phyloP scores from a whole-genome alignment of 345 rosid species.

The Citrus maxima region DNA sequence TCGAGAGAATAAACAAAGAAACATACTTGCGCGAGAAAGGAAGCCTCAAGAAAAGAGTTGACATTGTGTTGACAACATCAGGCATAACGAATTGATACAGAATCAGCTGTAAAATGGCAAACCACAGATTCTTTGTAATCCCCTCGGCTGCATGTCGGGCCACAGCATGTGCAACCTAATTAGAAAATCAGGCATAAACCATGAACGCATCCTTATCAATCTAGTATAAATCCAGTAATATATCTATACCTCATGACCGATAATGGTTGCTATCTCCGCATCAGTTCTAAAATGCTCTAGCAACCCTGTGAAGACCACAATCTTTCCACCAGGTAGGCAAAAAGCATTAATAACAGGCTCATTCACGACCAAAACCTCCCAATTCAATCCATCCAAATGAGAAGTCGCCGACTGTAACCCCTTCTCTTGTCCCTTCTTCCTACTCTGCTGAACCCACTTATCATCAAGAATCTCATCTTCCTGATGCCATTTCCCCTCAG shows the following conservation, averaged over 20 bases:
- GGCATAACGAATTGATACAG: conserved; percentile 78
- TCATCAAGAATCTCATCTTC: conserved; percentile 91
- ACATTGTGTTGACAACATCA: conserved; percentile 74
- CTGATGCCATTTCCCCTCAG: conserved; percentile 45
- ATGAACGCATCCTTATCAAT: not conserved
- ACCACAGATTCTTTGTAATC: conserved; percentile 75
- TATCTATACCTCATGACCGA: conserved; percentile 76
- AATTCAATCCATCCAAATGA: conserved; percentile 78
- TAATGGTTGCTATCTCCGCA: conserved; percentile 86
- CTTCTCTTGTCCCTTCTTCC: conserved; percentile 52
- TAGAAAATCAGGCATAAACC: conserved; percentile 13
- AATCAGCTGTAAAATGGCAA: conserved; percentile 62
- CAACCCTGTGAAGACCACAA: conserved; percentile 86
- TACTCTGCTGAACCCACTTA: conserved; percentile 68
- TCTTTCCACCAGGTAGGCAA: conserved; percentile 89
- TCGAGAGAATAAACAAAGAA: conserved; percentile 1
- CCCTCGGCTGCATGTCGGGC: conserved; percentile 80
- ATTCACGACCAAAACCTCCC: conserved; percentile 90
- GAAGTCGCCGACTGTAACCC: conserved; percentile 44
- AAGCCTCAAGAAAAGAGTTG: conserved; percentile 71
- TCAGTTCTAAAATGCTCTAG: conserved; percentile 67
- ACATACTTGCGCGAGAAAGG: conserved; percentile 87
- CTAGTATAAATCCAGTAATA: not conserved
- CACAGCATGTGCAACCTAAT: conserved; percentile 88
- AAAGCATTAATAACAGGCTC: conserved; percentile 77